Base-by-base conservation (phyloP, 148 eudicot species). In the Vaccinium myrtillus region DNA sequence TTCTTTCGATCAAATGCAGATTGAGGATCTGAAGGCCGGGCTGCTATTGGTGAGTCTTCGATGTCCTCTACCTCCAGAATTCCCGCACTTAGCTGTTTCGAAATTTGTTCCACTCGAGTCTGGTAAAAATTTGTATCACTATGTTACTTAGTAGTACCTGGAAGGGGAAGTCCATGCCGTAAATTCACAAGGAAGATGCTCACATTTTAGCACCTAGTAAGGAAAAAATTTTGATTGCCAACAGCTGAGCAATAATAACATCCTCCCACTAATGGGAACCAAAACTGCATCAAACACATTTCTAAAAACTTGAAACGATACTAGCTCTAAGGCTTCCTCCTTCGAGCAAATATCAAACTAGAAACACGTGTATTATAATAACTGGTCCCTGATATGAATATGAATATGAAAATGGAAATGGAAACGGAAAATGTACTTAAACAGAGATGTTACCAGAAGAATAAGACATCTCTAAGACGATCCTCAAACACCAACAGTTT, bases 41-140 rank as follows among this genome's bases (percentile, higher is more conserved):
- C 80, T 27, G 85, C 80, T 53, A 58, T 32, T 83, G 85, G 81
- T 48, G 88, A 80, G 30, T 86, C 89, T 86, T 90, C 87, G 85
- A 82, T 73, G 36, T 89, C 93, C 61, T 85, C 85, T 25, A 25
- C 82, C 75, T 86, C 90, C 88, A 87, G 30, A 63, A 87, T 79
- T 89, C 92, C 94, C 9, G 88, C 81, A 79, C 87, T 92, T 81
- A 94, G 87, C 82, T 89, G 92, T 71, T 93, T 89, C 0, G 95
- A 87, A 75, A 96, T 93, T 93, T 96, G 99, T 84, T 92, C 94
- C 82, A 96, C 90, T 90, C 98, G 90, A 91, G 93, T 92, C 98
- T 96, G 99, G 90, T 89, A 91, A 94, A 94, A 93, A 90, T 90
- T 89, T 83, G 87, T 89, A 87, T 89, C 92, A 92, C 88, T 89